Percentiles rank a stretch among this genome's conserved stretches.
phyloP scores from a whole-genome alignment of 768 basidiomycete species.

The Pisolithus sp. region DNA sequence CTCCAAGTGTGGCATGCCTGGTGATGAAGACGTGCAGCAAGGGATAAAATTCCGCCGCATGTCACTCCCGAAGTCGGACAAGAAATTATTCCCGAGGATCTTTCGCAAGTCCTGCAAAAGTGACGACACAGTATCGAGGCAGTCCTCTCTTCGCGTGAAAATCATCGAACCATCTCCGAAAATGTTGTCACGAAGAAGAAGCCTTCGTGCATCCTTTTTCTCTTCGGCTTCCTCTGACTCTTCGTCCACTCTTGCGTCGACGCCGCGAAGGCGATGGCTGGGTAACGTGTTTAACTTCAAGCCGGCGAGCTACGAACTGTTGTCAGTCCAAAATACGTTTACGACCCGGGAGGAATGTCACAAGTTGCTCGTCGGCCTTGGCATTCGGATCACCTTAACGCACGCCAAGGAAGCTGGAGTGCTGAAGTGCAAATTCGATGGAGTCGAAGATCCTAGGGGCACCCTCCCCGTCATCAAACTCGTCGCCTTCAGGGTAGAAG shows the following conservation, averaged over 20 bases:
- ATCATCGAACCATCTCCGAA: conserved; percentile 44
- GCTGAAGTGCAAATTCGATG: conserved; percentile 73
- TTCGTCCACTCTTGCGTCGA: conserved; percentile 37
- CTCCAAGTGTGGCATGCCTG: too few species aligned
- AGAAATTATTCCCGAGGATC: conserved; percentile 49
- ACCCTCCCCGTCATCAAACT: conserved; percentile 54
- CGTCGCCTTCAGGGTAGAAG: conserved; percentile 79
- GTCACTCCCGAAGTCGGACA: conserved; percentile 34
- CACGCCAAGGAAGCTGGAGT: conserved; percentile 57
- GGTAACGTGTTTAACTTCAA: conserved; percentile 85
- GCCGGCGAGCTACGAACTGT: conserved; percentile 50
- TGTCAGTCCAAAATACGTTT: conserved; percentile 52
- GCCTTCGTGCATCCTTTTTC: conserved; percentile 9
- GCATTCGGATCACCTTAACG: conserved; percentile 60
- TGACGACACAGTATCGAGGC: conserved; percentile 13
- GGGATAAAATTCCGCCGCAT: background rate
- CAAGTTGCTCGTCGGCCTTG: conserved; percentile 62
- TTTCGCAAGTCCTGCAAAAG: conserved; percentile 38
- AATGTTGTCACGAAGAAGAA: conserved; percentile 31
- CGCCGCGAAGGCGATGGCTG: conserved; percentile 69
- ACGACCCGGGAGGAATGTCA: conserved; percentile 71
- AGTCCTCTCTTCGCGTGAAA: conserved; percentile 34
- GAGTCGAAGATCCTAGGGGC: conserved; percentile 51
- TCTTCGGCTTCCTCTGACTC: conserved; percentile 44
- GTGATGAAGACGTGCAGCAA: background rate